Evolutionary conservation across 306 rosid genomes (phyloP).

Genomic region (Trichosanthes truncata): DNA sequence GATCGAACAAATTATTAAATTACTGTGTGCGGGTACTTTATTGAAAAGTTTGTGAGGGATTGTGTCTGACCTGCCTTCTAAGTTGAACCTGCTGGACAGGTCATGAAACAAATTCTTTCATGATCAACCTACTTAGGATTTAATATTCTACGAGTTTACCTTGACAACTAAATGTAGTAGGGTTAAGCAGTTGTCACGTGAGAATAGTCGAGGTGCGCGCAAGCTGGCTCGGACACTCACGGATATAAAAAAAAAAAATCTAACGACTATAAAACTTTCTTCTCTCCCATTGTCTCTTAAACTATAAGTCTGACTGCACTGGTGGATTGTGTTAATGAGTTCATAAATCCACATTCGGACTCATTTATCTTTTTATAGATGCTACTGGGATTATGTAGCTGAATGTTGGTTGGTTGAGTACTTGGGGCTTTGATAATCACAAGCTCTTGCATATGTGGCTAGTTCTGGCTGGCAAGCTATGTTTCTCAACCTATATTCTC

Average conservation of each 20-base stretch:
- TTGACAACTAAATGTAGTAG: too few species aligned
- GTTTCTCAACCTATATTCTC: background rate
- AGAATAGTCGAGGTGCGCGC: too few species aligned
- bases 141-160: too few species aligned
- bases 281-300: background rate
- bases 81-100: background rate
- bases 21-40: background rate
- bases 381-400: background rate
- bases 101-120: background rate
- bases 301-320: background rate
- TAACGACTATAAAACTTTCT: background rate
- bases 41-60: background rate
- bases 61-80: background rate
- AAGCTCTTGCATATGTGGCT: background rate
- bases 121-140: too few species aligned
- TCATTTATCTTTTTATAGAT: background rate
- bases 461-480: background rate
- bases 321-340: background rate
- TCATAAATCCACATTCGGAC: background rate
- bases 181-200: too few species aligned
- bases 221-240: too few species aligned
- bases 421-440: background rate
- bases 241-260: background rate
- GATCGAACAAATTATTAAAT: background rate
- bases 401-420: background rate